A percentile compares a stretch with the other conserved stretches of the same genome.
Evolutionary conservation across 352 stramenopile species (phyloP).

Genomic region (Plasmopara viticola): DNA sequence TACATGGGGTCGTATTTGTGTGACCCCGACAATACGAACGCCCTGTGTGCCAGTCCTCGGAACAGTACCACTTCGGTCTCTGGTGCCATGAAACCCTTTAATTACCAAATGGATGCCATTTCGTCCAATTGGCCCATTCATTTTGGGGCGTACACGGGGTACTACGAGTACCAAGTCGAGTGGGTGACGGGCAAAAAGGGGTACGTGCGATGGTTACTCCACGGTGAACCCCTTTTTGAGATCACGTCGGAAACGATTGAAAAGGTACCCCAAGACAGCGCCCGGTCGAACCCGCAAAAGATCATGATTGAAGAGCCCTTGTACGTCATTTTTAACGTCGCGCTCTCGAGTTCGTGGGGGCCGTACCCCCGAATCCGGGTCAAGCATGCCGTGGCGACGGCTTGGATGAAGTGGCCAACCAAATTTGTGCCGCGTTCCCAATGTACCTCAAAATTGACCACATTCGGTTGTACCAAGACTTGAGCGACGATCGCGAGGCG

Average conservation of each 20-base stretch:
- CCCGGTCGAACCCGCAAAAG: slow-evolving; percentile 43
- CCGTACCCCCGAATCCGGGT: slow-evolving; percentile 29
- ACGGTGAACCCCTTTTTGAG: slow-evolving; percentile 49
- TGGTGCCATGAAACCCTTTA: slow-evolving; percentile 52
- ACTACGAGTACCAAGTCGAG: slow-evolving; percentile 60
- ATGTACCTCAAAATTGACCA: slow-evolving; percentile 78
- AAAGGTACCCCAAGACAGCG: slow-evolving; percentile 35
- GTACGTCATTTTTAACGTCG: slow-evolving; percentile 55
- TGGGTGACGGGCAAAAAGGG: slow-evolving; percentile 62
- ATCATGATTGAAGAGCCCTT: slow-evolving; percentile 42
- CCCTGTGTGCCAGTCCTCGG: slow-evolving; percentile 3
- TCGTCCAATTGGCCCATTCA: slow-evolving; percentile 69
- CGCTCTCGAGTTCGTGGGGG: slow-evolving; percentile 33
- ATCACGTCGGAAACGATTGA: slow-evolving; percentile 40
- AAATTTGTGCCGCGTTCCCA: slow-evolving; percentile 41
- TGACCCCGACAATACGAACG: slow-evolving; percentile 39
- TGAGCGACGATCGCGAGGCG: background rate
- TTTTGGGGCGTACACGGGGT: slow-evolving; percentile 50
- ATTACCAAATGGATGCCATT: slow-evolving; percentile 80
- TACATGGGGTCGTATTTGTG: slow-evolving; percentile 62
- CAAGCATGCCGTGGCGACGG: slow-evolving; percentile 23
- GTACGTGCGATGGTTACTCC: slow-evolving; percentile 61
- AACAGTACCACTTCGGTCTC: slow-evolving; percentile 16
- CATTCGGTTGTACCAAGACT: slow-evolving; percentile 51
- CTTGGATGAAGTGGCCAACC: slow-evolving; percentile 17